phyloP scores from a whole-genome alignment of 2,329 filamentous ascomycete genomes.

The Neonectria hederae region DNA sequence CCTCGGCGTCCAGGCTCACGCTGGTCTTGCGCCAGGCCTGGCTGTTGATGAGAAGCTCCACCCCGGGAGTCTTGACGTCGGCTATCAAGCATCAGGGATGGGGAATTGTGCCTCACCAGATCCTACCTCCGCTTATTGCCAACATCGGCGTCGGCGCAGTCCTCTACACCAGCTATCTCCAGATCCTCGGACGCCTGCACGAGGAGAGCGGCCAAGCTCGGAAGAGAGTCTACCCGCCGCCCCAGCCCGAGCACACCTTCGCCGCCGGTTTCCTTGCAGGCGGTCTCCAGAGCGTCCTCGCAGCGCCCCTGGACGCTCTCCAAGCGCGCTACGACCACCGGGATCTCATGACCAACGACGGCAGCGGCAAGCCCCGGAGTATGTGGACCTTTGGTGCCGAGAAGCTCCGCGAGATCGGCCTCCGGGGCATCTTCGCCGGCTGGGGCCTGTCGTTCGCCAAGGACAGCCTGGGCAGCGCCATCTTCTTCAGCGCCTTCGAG shows the following conservation, averaged over 20 bases:
- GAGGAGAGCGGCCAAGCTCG: constrained; percentile 66
- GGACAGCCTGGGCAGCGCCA: constrained; percentile 73
- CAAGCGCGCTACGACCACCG: constrained; percentile 75
- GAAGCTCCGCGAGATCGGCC: constrained; percentile 74
- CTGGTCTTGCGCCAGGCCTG: constrained; percentile 53
- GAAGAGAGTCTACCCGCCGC: constrained; percentile 76
- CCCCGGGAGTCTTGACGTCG: constrained; percentile 73
- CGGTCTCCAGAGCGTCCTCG: constrained; percentile 73
- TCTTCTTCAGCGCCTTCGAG: constrained; percentile 82
- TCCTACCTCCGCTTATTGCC: constrained; percentile 78
- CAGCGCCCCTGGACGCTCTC: constrained; percentile 79
- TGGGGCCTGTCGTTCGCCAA: constrained; percentile 75
- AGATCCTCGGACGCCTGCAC: constrained; percentile 72
- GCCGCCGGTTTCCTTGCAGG: constrained; percentile 76
- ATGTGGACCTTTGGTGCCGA: constrained; percentile 78
- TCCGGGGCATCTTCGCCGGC: constrained; percentile 77
- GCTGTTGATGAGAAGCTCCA: constrained; percentile 68
- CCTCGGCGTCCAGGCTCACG: constrained; percentile 46
- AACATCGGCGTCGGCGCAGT: constrained; percentile 80
- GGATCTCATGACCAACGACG: constrained; percentile 55
- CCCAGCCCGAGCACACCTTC: constrained; percentile 70
- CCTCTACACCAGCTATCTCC: constrained; percentile 79
- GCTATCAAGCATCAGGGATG: constrained; percentile 77
- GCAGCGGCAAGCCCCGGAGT: constrained; percentile 60
- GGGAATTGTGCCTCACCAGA: constrained; percentile 78